Evolutionary conservation across 768 basidiomycete genomes (phyloP), one percentile per base, ranked within the genome.

Genomic region (Auriculariales sp.): DNA sequence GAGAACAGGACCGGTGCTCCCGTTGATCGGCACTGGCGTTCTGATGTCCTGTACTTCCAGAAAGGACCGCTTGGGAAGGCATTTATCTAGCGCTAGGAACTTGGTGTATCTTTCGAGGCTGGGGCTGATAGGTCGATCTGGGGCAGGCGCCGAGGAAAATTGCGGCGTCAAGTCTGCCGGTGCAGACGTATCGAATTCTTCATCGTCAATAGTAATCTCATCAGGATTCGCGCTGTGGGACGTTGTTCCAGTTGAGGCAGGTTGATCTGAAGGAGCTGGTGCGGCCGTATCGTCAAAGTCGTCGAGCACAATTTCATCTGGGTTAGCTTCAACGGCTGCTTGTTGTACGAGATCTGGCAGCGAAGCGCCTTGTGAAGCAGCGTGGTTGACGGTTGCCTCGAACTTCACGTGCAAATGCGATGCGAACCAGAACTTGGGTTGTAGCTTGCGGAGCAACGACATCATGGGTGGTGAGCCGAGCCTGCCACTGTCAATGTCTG

Each of bases 21-120:
- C 12, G 48, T 31, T 7, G 57, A 61, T 3, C 48, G 56, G 33
- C 46, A 55, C 53, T 1, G 62, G 52, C 36, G 57, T 56, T 3
- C 70, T 66, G 22, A 88, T 62, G 47, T 93, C 87, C 36, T 62
- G 33, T 53, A 86, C 89, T 73, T 94, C 89, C 15, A 95, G 70
- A 61, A 87, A 94, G 42, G 81, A 73, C 48, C 84, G 75, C 5
- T 67, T 71, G 0, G 68, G 68, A 3, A 89, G 71, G 54, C 91
- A 94, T 62, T 97, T 97, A 64, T 93, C 90, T 3, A 98, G 68
- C 3, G 92, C 92, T 14, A 98, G 65, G 64, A 98, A 97, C 34
- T 69, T 75, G 0, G 93, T 97, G 52, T 71, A 62, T 27, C 54
- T 54, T 31, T 29, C 59, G 48, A 4, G 55, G n/a, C n/a, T n/a